phyloP scores from a whole-genome alignment of 2,329 filamentous ascomycete species.

The Lojkania enalia region DNA sequence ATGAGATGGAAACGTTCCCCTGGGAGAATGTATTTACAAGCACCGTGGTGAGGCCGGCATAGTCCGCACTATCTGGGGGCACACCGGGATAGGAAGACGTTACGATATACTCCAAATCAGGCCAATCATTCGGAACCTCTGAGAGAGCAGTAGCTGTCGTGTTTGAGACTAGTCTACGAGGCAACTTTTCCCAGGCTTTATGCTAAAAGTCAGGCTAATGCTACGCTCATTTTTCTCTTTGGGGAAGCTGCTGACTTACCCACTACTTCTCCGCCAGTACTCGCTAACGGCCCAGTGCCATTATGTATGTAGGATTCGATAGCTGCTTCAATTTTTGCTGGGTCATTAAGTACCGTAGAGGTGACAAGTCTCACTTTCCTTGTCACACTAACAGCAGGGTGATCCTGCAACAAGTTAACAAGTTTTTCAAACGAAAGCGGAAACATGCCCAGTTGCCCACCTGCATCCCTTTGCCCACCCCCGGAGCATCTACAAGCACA shows the following conservation, averaged over 20 bases:
- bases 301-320: constrained; percentile 18
- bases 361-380: not conserved
- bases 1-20: constrained; percentile 40
- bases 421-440: not conserved
- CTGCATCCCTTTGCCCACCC: constrained; percentile 29
- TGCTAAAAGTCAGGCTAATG: constrained; percentile 5
- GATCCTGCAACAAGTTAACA: not conserved
- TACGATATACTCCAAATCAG: constrained; percentile 25
- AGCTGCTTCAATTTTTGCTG: constrained; percentile 16
- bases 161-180: constrained; percentile 13
- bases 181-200: constrained; percentile 26
- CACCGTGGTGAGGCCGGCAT: constrained; percentile 20
- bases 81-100: not conserved
- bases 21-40: constrained; percentile 15
- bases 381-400: not conserved
- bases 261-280: not conserved
- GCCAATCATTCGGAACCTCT: constrained; percentile 19
- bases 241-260: not conserved
- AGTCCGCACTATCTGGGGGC: not conserved
- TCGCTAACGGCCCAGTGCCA: constrained; percentile 14
- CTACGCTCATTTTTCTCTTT: not conserved
- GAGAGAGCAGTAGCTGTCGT: constrained; percentile 17
- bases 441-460: not conserved
- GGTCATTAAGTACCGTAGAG: too few relatives aligned
- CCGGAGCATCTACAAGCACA: constrained; percentile 25